Percentiles rank a stretch among this genome's conserved stretches.
phyloP scores from a whole-genome alignment of 164 flowering plant species.

The Umbellularia californica region DNA sequence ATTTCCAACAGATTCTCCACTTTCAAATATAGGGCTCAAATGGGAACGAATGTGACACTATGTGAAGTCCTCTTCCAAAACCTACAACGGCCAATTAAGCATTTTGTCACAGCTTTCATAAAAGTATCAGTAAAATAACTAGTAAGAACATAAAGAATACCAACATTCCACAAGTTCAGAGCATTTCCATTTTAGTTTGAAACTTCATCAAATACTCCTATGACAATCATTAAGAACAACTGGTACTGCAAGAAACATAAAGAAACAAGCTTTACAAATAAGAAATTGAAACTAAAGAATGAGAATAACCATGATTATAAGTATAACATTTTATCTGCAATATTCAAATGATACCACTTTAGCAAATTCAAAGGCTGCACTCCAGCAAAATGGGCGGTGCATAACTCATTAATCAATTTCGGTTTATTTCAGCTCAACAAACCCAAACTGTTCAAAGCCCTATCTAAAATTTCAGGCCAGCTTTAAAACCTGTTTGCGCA shows the following conservation, averaged over 20 bases:
- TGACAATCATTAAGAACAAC: no score
- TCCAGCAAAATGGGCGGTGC: not conserved
- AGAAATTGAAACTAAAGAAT: not conserved
- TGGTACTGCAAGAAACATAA: not conserved
- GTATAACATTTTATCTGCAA: no score
- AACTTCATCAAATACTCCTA: not conserved
- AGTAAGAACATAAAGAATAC: not conserved
- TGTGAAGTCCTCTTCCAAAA: conserved; percentile 84
- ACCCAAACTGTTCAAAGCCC: no score
- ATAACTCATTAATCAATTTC: no score
- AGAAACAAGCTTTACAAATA: not conserved
- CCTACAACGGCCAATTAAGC: conserved; percentile 35
- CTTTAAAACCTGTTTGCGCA: no score
- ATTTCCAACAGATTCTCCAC: conserved; percentile 13
- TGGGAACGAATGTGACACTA: conserved; percentile 69
- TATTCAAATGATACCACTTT: not conserved
- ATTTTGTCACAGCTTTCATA: not conserved
- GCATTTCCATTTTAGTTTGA: not conserved
- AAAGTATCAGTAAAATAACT: not conserved
- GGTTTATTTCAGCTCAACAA: no score
- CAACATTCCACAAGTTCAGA: not conserved
- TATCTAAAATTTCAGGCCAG: no score
- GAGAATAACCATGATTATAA: not conserved
- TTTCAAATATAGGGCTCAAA: conserved; percentile 42
- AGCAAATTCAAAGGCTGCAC: not conserved